phyloP scores from a whole-genome alignment of 176 grass and related monocot species.

The Oryza officinalis region DNA sequence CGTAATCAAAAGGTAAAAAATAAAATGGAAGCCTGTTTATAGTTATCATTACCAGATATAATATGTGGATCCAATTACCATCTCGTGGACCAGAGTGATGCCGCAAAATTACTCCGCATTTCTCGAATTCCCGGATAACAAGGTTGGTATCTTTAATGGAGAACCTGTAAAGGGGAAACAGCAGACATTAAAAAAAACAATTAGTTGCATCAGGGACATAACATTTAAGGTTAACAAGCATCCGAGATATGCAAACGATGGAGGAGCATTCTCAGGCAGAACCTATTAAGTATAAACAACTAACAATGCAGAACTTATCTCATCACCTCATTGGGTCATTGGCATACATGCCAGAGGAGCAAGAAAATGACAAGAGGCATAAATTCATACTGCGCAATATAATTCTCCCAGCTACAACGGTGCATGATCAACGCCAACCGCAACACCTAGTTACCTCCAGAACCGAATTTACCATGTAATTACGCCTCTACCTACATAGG shows the following conservation, averaged over 20 bases:
- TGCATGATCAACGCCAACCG: not conserved
- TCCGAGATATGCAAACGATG: not conserved
- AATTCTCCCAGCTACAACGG: not conserved
- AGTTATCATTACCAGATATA: conserved; percentile 74
- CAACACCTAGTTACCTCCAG: not conserved
- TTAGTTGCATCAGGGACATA: not conserved
- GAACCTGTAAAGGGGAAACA: conserved; percentile 48
- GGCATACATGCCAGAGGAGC: not conserved
- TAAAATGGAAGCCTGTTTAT: not conserved
- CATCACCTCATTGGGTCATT: not conserved
- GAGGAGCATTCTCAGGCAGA: not conserved
- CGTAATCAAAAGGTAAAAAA: not conserved
- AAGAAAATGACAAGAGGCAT: not conserved
- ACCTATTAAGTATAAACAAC: not conserved
- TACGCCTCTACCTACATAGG: not conserved
- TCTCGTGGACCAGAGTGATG: conserved; percentile 71
- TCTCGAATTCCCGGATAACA: conserved; percentile 82
- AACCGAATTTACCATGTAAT: conserved; percentile 20
- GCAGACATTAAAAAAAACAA: conserved; percentile 27
- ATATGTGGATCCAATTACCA: conserved; percentile 93
- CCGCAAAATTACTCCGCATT: conserved; percentile 86
- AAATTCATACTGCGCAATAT: not conserved
- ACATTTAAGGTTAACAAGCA: not conserved
- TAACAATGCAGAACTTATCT: not conserved
- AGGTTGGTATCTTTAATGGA: conserved; percentile 71